A percentile compares a stretch with the other conserved stretches of the same genome.
Conservation (phyloP, 345 rosid species). For the Eucalyptus marginata region DNA sequence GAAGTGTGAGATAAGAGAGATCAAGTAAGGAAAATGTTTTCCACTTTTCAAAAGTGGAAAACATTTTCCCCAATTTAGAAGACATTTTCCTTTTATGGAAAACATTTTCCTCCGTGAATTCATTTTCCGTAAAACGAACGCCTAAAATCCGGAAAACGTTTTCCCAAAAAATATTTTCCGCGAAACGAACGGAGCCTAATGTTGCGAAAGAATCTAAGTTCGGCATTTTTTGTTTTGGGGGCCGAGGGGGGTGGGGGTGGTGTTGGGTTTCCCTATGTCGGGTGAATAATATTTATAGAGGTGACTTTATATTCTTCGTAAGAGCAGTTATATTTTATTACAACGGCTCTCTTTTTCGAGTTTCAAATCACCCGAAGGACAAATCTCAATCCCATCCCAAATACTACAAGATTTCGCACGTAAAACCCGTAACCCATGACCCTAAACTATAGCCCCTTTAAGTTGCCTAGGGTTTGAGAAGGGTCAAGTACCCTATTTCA, state of each 20-base stretch:
- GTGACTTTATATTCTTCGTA: neutral
- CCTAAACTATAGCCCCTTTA: neutral
- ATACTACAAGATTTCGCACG: neutral
- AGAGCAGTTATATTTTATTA: neutral
- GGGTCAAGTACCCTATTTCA: neutral
- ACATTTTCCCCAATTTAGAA: too few species aligned
- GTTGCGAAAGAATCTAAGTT: too few species aligned
- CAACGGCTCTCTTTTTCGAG: neutral
- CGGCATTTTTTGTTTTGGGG: too few species aligned
- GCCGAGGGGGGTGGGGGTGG: fast-evolving
- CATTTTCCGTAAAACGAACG: too few species aligned
- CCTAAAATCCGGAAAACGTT: too few species aligned
- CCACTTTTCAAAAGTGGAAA: too few species aligned
- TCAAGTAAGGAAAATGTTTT: too few species aligned
- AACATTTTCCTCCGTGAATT: too few species aligned
- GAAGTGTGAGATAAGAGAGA: too few species aligned
- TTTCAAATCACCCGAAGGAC: neutral
- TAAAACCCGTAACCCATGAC: neutral
- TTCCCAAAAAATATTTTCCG: too few species aligned
- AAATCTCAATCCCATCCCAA: neutral
- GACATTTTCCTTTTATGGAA: too few species aligned
- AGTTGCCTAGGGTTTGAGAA: neutral
- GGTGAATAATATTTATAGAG: neutral
- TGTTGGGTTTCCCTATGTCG: neutral
- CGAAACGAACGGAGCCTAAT: too few species aligned